Evolutionary conservation across 2,329 filamentous ascomycete genomes (phyloP), one percentile per base, ranked within the genome.

Genomic region (Tolypocladium sp.): DNA sequence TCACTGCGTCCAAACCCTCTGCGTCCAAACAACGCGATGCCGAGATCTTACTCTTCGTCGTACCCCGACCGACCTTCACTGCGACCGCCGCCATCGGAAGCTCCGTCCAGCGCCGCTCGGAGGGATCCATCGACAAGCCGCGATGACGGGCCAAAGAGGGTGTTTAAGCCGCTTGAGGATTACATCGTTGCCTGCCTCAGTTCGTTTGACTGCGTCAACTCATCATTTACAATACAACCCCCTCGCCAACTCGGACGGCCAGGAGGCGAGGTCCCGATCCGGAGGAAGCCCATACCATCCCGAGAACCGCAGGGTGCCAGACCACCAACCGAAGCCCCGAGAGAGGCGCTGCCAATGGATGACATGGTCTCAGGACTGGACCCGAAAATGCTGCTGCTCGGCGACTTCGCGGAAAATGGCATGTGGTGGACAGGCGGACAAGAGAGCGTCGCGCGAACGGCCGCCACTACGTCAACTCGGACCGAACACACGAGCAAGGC

Each of bases 321-420:
- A 63, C 59, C 71, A 66, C 57, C 67, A 66, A 68, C 69, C 56
- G 64, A 69, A 55, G 66, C 57, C 12, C 30, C 61, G 33, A 62
- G 64, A 55, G 63, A 64, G 7, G 59, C 58, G 12, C 54, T 56
- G 3, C 64, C 65, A 7, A 38, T 57, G 25, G 65, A 70, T 9
- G 63, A 65, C 27, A 44, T 60, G 38, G 57, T 65, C 22, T 66
- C 65, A 58, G 86, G 90, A 56, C 73, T 92, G 25, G 90, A 94
- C 69, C 83, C 88, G 1, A 94, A 92, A 68, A 82, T 89, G 6
- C 75, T 93, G 25, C 76, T 92, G 8, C 71, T 92, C 2, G 90
- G 89, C 2, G 84, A 92, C 66, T 80, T 92, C 64, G 88, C 87
- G 1, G 90, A 94, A 69, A 94, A 94, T 68, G 90, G 89, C 2